Evolutionary conservation across 2,329 filamentous ascomycete species (phyloP), one percentile per base, ranked within the genome.

Genomic region (Fusarium sp.): DNA sequence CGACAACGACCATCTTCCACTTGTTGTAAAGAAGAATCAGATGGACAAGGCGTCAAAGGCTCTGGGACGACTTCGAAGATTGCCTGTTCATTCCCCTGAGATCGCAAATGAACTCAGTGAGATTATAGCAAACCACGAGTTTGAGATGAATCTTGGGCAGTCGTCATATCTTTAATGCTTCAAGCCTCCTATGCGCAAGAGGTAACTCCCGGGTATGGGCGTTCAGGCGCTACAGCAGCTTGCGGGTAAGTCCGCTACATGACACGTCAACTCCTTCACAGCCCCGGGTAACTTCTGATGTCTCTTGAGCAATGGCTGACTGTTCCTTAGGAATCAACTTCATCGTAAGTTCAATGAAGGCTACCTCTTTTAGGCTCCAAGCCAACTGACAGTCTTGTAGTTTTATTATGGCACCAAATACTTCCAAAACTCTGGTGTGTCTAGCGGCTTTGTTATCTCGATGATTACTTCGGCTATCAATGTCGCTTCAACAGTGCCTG

Each of bases 151-250:
- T 60, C 75, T 91, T 11, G 86, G 85, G 17, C 77, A 79, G 30
- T 77, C 85, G 1, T 81, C 80, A 10, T 88, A 88, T 61, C 52
- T 86, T 4, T 86, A 88, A 71, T 89, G 87, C 79, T 88, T 90
- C 82, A 80, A 79, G 15, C 81, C 81, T 10, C 79, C 79, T 7
- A 84, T 88, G 71, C 75, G 84, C 9, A 89, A 89, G 80, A 87
- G 91, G 60, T 86, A 91, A 65, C 79, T 91, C 33, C 92, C 91
- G 3, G 91, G 91, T 23, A 33, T 91, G 90, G 81, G 81, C 82
- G 3, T 93, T 0, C 91, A 94, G 79, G 87, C 82, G 88, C 38
- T 83, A 7, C 80, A 82, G 63, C 81, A 82, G 37, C 67, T 80
- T 4, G 78, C 77, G 26, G 50, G 50, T 53, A 2, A 53, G 26